Conservation (phyloP, 129 eudicot species). For the Flaveria trinervia region DNA sequence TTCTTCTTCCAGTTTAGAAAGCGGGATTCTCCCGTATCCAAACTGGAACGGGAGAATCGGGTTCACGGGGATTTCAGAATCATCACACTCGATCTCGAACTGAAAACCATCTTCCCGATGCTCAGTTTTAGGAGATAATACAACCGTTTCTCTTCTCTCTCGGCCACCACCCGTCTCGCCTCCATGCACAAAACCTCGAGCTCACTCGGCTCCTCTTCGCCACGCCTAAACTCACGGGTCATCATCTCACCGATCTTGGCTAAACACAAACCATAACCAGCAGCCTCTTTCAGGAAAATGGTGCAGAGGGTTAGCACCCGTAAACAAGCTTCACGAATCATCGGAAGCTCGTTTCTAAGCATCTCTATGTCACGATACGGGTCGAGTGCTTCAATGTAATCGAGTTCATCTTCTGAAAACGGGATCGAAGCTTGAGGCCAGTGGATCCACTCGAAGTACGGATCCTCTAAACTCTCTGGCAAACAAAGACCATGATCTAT, state of each 20-base stretch:
- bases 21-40: slow-evolving; percentile 60
- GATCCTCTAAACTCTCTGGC: slow-evolving; percentile 92
- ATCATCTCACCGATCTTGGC: slow-evolving; percentile 97
- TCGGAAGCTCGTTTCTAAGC: slow-evolving; percentile 76
- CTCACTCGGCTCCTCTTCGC: slow-evolving; percentile 97
- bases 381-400: slow-evolving; percentile 72
- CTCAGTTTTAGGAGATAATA: slow-evolving; percentile 47
- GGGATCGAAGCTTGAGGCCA: slow-evolving; percentile 99
- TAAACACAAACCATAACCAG: slow-evolving; percentile 69
- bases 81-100: slow-evolving; percentile 76
- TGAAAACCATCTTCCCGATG: slow-evolving; percentile 50
- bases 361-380: slow-evolving; percentile 65
- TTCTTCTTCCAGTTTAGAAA: slow-evolving; percentile 69
- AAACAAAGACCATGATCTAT: slow-evolving; percentile 95
- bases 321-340: slow-evolving; percentile 90
- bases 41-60: slow-evolving; percentile 37
- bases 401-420: slow-evolving; percentile 87
- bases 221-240: slow-evolving; percentile 82
- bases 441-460: slow-evolving; percentile 96
- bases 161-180: slow-evolving; percentile 66
- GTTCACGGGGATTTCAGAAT: slow-evolving; percentile 34
- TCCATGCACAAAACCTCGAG: slow-evolving; percentile 84
- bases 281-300: slow-evolving; percentile 80
- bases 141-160: slow-evolving; percentile 28
- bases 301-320: slow-evolving; percentile 79